Conservation (phyloP, 768 basidiomycete species). For the Aureoboletus auriporus region DNA sequence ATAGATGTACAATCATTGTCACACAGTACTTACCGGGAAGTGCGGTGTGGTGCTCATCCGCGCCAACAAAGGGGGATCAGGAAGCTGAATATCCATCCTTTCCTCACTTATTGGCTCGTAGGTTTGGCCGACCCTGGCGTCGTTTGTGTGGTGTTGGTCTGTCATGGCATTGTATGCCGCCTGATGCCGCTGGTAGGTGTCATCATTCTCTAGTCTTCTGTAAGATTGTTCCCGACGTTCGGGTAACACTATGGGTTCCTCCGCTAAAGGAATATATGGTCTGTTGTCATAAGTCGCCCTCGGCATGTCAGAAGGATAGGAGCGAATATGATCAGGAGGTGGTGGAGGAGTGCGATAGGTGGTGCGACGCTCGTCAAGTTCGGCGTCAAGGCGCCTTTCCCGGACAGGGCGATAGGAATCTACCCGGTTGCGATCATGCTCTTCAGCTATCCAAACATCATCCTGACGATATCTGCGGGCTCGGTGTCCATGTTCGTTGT, state of each 20-base stretch:
- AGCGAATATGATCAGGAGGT: slow-evolving; percentile 3
- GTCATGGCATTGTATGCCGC: not conserved
- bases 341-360: slow-evolving; percentile 5
- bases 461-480: slow-evolving; percentile 21
- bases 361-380: slow-evolving; percentile 12
- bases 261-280: not conserved
- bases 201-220: slow-evolving; percentile 12
- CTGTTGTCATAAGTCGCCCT: slow-evolving; percentile 7
- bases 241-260: not conserved
- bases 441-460: slow-evolving; percentile 16
- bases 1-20: not conserved
- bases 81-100: slow-evolving; percentile 4
- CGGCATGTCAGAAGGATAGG: slow-evolving; percentile 6
- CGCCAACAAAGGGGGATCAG: slow-evolving; percentile 20
- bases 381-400: slow-evolving; percentile 12
- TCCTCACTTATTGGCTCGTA: slow-evolving; percentile 14
- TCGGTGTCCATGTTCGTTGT: slow-evolving; percentile 19
- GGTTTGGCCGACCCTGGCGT: slow-evolving; percentile 3
- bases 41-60: slow-evolving; percentile 22
- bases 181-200: slow-evolving; percentile 11
- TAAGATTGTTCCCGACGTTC: slow-evolving; percentile 9
- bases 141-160: slow-evolving; percentile 6
- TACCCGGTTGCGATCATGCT: slow-evolving; percentile 3
- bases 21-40: slow-evolving; percentile 16
- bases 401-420: slow-evolving; percentile 4